Conservation (phyloP, 176 grass and related monocot species). For the Lolium rigidum region DNA sequence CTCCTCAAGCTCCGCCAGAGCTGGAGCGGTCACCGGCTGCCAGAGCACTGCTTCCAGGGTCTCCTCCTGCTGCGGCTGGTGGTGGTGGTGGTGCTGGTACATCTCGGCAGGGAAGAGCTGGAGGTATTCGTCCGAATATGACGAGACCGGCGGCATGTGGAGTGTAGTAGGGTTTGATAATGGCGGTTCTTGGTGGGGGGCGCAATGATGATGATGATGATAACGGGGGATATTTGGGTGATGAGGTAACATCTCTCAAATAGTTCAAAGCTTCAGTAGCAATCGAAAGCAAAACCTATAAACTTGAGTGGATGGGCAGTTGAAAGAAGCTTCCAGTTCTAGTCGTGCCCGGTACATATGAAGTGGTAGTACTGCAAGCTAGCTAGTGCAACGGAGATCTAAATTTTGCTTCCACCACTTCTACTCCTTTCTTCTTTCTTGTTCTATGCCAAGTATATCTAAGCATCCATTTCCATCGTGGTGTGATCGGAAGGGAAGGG, state of each 20-base stretch:
- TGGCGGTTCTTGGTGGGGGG: conserved; percentile 36
- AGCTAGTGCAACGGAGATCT: neutral
- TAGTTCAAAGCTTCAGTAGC: conserved; percentile 9
- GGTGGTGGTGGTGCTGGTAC: neutral
- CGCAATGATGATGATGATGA: conserved; percentile 30
- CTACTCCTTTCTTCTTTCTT: neutral
- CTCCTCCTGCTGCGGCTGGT: conserved; percentile 11
- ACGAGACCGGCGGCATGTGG: conserved; percentile 17
- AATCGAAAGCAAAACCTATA: neutral
- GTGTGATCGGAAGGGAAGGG: neutral
- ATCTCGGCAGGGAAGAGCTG: conserved; percentile 46
- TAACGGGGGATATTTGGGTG: conserved; percentile 14
- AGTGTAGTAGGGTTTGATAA: conserved; percentile 45
- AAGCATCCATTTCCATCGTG: neutral
- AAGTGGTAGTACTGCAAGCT: neutral
- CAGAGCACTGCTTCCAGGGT: conserved; percentile 55
- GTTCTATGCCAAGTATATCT: neutral
- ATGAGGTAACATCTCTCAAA: conserved; percentile 32
- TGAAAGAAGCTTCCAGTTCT: neutral
- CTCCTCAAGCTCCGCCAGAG: neutral
- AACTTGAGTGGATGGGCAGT: neutral
- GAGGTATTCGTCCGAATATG: conserved; percentile 33
- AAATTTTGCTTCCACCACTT: conserved; percentile 7
- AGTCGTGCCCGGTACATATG: conserved; percentile 3
- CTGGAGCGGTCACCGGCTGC: conserved; percentile 12